These are phyloP conservation scores for Boletus austroedulis DNA, from an alignment of 1,284 basidiomycete genomes.

Conservation along the genomic window DNA sequence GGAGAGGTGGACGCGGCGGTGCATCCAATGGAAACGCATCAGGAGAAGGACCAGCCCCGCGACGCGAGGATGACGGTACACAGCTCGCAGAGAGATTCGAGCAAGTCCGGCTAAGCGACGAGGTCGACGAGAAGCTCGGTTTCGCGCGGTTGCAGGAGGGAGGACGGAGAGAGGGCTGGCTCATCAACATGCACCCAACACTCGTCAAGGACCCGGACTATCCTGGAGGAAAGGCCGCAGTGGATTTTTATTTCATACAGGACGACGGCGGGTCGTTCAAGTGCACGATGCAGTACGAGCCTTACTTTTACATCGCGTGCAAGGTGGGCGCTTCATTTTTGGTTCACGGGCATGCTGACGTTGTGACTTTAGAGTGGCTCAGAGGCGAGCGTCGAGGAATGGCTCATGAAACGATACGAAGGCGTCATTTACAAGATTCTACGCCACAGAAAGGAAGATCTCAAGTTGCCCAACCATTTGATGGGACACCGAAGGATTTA, in stretches of 20 bases:
- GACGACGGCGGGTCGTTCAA: conserved; percentile 98
- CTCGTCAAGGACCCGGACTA: conserved; percentile 81
- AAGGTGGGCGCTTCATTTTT: conserved; percentile 53
- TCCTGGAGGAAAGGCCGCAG: conserved; percentile 80
- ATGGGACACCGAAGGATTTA: conserved; percentile 88
- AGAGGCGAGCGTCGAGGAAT: conserved; percentile 93
- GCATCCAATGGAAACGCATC: conserved; percentile 42
- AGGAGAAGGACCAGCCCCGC: conserved; percentile 49
- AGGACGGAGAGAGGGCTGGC: conserved; percentile 78
- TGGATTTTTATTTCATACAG: conserved; percentile 98
- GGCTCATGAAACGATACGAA: conserved; percentile 92
- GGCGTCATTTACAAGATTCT: conserved; percentile 78
- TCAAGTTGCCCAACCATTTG: conserved; percentile 94
- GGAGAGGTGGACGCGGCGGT: conserved; percentile 53
- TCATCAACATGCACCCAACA: conserved; percentile 99
- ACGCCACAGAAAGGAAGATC: conserved; percentile 88
- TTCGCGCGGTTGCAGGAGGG: conserved; percentile 82
- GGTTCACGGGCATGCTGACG: conserved; percentile 1
- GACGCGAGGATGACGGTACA: conserved; percentile 84
- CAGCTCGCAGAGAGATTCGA: conserved; percentile 83
- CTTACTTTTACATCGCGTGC: conserved; percentile 93
- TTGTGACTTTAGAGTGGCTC: conserved; percentile 62
- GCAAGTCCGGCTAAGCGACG: conserved; percentile 70
- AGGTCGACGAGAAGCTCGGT: conserved; percentile 92
- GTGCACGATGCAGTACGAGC: conserved; percentile 88